phyloP scores from a whole-genome alignment of 2,329 filamentous ascomycete species.

The Pseudophaeomoniella oleicola region DNA sequence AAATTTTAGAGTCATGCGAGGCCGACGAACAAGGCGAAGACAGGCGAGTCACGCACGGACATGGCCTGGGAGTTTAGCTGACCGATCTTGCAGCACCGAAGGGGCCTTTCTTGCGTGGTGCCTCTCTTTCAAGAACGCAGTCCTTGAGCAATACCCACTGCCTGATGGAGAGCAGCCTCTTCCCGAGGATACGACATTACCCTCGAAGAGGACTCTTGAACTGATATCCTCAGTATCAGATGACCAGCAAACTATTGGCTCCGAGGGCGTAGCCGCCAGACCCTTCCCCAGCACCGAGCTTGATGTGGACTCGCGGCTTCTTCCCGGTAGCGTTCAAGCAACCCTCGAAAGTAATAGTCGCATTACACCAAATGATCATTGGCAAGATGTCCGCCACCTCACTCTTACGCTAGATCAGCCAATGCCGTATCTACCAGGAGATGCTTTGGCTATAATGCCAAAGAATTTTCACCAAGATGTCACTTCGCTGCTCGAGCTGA shows the following conservation, averaged over 20 bases:
- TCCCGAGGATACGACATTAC: slow-evolving; percentile 56
- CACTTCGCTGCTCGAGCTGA: slow-evolving; percentile 59
- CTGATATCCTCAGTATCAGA: not conserved
- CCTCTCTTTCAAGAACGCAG: slow-evolving; percentile 47
- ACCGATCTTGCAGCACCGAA: slow-evolving; percentile 48
- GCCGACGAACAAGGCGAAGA: slow-evolving; percentile 89
- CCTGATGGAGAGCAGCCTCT: slow-evolving; percentile 54
- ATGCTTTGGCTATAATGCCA: slow-evolving; percentile 68
- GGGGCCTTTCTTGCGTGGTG: slow-evolving; percentile 71
- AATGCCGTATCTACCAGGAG: slow-evolving; percentile 52
- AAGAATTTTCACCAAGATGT: slow-evolving; percentile 78
- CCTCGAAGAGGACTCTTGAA: slow-evolving; percentile 49
- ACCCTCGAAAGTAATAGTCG: slow-evolving; percentile 52
- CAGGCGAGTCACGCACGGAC: slow-evolving; percentile 43
- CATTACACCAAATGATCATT: slow-evolving; percentile 63
- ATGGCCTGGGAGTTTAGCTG: not conserved
- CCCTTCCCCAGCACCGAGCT: slow-evolving; percentile 5
- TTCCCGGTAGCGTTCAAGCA: slow-evolving; percentile 43
- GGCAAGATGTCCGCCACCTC: slow-evolving; percentile 87
- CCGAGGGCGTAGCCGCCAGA: not conserved
- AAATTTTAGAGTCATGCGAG: slow-evolving; percentile 67
- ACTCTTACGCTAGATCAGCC: slow-evolving; percentile 35
- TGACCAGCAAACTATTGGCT: not conserved
- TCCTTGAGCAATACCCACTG: slow-evolving; percentile 56
- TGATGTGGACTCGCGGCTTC: slow-evolving; percentile 36